Evolutionary conservation across 192 early-diverging fungal genomes (phyloP), one percentile per base, ranked within the genome.

Genomic region (Coemansia sp.): DNA sequence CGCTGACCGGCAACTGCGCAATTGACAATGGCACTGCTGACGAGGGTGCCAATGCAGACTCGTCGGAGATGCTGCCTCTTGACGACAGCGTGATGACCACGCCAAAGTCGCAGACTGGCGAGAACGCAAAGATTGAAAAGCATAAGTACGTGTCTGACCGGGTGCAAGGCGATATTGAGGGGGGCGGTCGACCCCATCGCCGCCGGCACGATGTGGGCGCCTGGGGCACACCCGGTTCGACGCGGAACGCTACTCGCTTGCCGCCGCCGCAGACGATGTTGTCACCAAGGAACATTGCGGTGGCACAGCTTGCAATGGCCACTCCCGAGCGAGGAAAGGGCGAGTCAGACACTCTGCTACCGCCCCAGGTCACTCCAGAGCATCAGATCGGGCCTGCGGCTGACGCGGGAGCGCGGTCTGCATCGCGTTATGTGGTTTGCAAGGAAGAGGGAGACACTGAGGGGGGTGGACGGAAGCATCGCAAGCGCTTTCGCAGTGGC

Each of bases 151-250:
- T 70, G 17, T 27, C 67, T 7, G 63, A 56, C 57, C 54, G 74
- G 60, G n/a, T 41, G 3, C 67, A 71, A 2, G 74, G 74, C 44
- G 74, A 77, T 6, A 19, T 71, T 8, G 68, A 71, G 40, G 74
- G 74, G 8, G 74, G 74, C 1, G 74, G 74, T 7, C 57, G 74
- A n/a, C 74, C 58, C 12, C 74, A 77, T 37, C 74, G 68, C 26
- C 64, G 65, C 39, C 60, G 74, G n/a, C 68, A 71, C 44, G 64
- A 65, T 8, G 1, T 41, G 1, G 35, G 29, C 33, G 29, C 24
- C 8, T 44, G 34, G 8, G 68, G 58, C 17, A 67, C 67, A n/a
- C 68, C 68, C 44, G 52, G 52, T 34, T 34, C 52, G 32, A 7
- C 52, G 2, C 52, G 8, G 8, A 61, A 59, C 10, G 53, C n/a